These are phyloP conservation scores for Pelargonium hybrid DNA, from an alignment of 441 rosid genomes.

Conservation along the genomic window DNA sequence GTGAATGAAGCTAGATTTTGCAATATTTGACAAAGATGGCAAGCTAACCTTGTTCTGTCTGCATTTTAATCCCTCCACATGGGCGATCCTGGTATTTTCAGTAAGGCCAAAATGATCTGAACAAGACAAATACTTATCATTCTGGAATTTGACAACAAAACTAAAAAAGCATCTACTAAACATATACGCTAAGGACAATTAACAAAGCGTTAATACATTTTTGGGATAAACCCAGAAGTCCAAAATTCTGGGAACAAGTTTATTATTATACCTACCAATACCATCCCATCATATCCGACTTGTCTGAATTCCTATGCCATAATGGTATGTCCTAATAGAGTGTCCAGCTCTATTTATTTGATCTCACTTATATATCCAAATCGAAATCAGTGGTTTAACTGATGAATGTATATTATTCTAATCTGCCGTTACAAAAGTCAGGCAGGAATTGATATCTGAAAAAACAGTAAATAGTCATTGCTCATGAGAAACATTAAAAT, in stretches of 20 bases:
- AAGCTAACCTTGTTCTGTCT: constrained; percentile 10
- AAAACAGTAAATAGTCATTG: background rate
- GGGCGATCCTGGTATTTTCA: constrained; percentile 8
- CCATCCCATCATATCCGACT: background rate
- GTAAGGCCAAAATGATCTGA: background rate
- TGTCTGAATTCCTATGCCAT: background rate
- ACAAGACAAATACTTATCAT: background rate
- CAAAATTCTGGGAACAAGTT: background rate
- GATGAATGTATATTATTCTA: too few relatives aligned
- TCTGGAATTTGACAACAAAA: background rate
- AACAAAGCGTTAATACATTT: background rate
- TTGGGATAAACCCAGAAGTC: background rate
- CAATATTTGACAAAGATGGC: constrained; percentile 16
- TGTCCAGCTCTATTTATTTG: background rate
- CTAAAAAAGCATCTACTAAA: background rate
- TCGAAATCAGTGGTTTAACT: background rate
- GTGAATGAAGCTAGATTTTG: background rate
- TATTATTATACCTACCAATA: background rate
- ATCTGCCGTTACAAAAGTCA: too few relatives aligned
- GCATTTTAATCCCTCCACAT: constrained; percentile 5
- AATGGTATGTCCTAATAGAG: background rate
- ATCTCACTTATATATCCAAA: background rate
- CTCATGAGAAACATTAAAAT: background rate
- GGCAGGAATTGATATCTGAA: background rate
- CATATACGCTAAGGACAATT: background rate